Conservation (phyloP, 768 basidiomycete genomes). For the Holtermannia corniformis region DNA sequence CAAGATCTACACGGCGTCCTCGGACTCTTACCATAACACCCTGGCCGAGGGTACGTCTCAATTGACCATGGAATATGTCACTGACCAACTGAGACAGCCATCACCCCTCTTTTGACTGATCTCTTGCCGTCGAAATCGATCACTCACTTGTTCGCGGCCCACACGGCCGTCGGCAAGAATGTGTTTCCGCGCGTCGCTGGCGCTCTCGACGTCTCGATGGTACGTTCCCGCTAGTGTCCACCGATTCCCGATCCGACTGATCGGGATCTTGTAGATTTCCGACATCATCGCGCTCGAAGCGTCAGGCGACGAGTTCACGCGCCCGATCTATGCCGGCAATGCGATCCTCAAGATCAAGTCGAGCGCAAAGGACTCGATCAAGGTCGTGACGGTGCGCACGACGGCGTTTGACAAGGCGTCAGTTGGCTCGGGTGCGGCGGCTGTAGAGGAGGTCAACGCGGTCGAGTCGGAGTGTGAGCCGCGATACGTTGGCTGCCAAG, state of each 20-base stretch:
- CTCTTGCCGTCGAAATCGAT: slow-evolving; percentile 57
- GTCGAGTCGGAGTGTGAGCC: slow-evolving; percentile 46
- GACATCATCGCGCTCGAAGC: slow-evolving; percentile 74
- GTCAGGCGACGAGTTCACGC: slow-evolving; percentile 64
- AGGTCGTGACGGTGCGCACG: slow-evolving; percentile 88
- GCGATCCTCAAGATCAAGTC: slow-evolving; percentile 81
- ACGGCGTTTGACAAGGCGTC: slow-evolving; percentile 74
- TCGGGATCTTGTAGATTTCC: slow-evolving; percentile 51
- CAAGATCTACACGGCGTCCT: slow-evolving; percentile 39
- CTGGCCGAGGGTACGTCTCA: slow-evolving; percentile 34
- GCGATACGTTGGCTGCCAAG: background rate
- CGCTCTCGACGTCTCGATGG: slow-evolving; percentile 71
- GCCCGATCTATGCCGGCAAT: slow-evolving; percentile 96
- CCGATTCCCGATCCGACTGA: background rate
- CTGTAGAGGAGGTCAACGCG: slow-evolving; percentile 49
- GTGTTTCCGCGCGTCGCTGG: slow-evolving; percentile 88
- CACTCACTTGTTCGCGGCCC: slow-evolving; percentile 86
- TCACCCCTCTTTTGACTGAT: slow-evolving; percentile 73
- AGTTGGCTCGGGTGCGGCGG: slow-evolving; percentile 45
- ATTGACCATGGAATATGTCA: slow-evolving; percentile 50
- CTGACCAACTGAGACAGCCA: slow-evolving; percentile 58
- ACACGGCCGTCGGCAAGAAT: slow-evolving; percentile 85
- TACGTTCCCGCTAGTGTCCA: slow-evolving; percentile 4
- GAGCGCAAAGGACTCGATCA: slow-evolving; percentile 67
- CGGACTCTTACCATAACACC: slow-evolving; percentile 27